Evolutionary conservation across 2,329 filamentous ascomycete species (phyloP).

Genomic region (Xylariaceae sp.): DNA sequence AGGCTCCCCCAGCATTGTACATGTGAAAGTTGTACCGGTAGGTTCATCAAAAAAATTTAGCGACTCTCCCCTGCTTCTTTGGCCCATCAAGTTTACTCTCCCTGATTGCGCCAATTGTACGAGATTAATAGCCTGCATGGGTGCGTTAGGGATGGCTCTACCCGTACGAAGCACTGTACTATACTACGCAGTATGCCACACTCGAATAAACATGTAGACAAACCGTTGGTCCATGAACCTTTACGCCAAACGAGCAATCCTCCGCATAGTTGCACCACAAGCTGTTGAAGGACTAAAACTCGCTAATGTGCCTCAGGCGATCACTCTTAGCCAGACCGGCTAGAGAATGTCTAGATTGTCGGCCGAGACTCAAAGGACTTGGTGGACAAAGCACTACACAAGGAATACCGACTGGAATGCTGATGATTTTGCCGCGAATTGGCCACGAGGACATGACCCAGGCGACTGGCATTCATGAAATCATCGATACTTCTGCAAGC

Average conservation of each 20-base stretch:
- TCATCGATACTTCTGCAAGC: too few species aligned
- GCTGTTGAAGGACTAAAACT: too few species aligned
- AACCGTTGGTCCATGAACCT: too few species aligned
- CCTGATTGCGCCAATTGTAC: conserved; percentile 14
- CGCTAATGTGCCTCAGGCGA: too few species aligned
- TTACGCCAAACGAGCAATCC: too few species aligned
- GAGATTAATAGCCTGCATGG: conserved; percentile 15
- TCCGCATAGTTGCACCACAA: too few species aligned
- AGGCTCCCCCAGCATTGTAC: too few species aligned
- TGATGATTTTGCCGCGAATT: neutral
- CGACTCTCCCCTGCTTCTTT: neutral
- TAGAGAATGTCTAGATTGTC: neutral
- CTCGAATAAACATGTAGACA: too few species aligned
- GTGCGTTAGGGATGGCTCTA: conserved; percentile 2
- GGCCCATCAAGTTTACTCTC: conserved; percentile 8
- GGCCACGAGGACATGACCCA: conserved; percentile 5
- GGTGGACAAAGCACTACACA: neutral
- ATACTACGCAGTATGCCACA: too few species aligned
- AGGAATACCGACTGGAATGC: neutral
- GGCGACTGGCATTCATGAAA: neutral
- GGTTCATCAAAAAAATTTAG: too few species aligned
- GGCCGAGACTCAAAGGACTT: conserved; percentile 6
- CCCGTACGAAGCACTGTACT: too few species aligned
- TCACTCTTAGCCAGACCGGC: neutral
- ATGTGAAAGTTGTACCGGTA: too few species aligned